These are phyloP conservation scores for Syzygium malaccense DNA, from an alignment of 441 rosid genomes.

Conservation along the genomic window DNA sequence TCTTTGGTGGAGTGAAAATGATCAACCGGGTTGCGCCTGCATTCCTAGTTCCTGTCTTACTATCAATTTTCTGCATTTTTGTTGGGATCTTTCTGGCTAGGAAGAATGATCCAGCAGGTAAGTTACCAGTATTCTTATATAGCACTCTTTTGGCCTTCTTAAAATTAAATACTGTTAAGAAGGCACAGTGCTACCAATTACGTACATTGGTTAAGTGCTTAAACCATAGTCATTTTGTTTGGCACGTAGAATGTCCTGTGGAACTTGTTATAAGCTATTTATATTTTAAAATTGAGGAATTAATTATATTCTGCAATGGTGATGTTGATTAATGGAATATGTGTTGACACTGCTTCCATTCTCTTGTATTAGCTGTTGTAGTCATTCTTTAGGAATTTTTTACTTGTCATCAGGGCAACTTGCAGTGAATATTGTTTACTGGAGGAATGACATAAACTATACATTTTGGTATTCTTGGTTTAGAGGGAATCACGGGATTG, in stretches of 20 bases:
- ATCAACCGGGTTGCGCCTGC: constrained; percentile 99
- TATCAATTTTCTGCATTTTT: constrained; percentile 90
- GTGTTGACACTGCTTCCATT: background rate
- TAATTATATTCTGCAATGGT: background rate
- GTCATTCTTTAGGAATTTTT: background rate
- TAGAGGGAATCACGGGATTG: constrained; percentile 79
- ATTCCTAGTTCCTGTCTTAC: constrained; percentile 85
- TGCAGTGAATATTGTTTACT: background rate
- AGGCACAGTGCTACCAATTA: background rate
- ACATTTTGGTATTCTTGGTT: constrained; percentile 19
- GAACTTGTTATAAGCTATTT: background rate
- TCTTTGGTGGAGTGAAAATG: constrained; percentile 99
- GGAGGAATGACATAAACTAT: background rate
- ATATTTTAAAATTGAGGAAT: background rate
- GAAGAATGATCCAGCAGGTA: constrained; percentile 64
- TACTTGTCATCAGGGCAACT: background rate
- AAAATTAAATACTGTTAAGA: background rate
- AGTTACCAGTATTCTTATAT: background rate
- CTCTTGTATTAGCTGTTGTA: background rate
- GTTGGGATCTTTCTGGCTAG: constrained; percentile 63
- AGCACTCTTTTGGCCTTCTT: background rate
- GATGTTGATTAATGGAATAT: background rate
- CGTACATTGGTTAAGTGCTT: background rate
- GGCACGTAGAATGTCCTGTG: background rate
- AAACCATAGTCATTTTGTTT: background rate